A percentile compares a stretch with the other conserved stretches of the same genome.
phyloP scores from a whole-genome alignment of 1,284 basidiomycete species.

The Boletus hoseneyae region DNA sequence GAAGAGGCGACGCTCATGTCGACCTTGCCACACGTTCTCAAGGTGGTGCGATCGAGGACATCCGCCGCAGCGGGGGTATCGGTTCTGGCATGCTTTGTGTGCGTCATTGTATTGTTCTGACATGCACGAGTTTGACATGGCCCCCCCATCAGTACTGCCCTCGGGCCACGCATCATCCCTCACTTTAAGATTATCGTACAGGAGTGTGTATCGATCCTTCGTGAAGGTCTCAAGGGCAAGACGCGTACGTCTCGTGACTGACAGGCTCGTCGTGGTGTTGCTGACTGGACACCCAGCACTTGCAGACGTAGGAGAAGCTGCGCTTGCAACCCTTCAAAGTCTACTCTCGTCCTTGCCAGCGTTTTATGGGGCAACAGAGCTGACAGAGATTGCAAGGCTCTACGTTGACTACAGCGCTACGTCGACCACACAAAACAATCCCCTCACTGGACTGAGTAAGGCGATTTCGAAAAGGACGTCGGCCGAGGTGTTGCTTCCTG shows the following conservation, averaged over 20 bases:
- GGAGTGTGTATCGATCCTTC: conserved; percentile 51
- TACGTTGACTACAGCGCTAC: conserved; percentile 47
- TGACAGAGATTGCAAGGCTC: conserved; percentile 53
- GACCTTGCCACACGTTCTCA: conserved; percentile 56
- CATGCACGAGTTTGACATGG: conserved; percentile 7
- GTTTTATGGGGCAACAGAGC: conserved; percentile 66
- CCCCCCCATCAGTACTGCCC: conserved; percentile 50
- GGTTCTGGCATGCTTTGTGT: conserved; percentile 62
- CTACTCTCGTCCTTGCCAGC: conserved; percentile 62
- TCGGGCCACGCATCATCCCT: conserved; percentile 87
- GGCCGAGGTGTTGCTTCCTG: conserved; percentile 62
- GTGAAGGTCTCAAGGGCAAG: conserved; percentile 38
- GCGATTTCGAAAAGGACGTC: conserved; percentile 67
- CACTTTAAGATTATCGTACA: conserved; percentile 72
- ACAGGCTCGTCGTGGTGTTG: not conserved
- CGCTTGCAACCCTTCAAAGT: conserved; percentile 51
- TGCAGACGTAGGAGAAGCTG: conserved; percentile 33
- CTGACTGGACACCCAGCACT: conserved; percentile 13
- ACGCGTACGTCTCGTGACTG: conserved; percentile 18
- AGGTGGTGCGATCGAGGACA: conserved; percentile 40
- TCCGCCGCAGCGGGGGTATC: conserved; percentile 44
- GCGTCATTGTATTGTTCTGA: conserved; percentile 20
- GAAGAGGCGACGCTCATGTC: conserved; percentile 67
- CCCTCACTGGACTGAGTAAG: conserved; percentile 44
- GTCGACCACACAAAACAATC: conserved; percentile 25